Percentiles rank a stretch among this genome's conserved stretches.
phyloP scores from a whole-genome alignment of 352 stramenopile genomes.

The Phytophthora constricta region DNA sequence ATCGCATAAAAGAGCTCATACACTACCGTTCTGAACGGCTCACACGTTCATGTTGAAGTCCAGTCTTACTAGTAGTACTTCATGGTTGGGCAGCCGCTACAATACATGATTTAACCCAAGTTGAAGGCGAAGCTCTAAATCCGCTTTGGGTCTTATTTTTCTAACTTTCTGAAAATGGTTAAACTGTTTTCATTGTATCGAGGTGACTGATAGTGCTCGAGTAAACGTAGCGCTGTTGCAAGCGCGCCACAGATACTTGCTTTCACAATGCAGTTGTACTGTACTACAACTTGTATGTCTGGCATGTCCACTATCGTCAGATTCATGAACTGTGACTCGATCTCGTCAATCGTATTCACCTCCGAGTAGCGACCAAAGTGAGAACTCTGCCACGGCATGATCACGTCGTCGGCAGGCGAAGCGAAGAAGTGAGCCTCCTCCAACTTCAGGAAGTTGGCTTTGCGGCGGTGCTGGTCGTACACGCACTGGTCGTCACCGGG shows the following conservation, averaged over 20 bases:
- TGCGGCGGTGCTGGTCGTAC: conserved; percentile 18
- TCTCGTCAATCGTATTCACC: conserved; percentile 11
- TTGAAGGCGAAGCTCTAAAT: too few relatives aligned
- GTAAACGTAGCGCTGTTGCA: too few relatives aligned
- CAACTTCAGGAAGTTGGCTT: conserved; percentile 41
- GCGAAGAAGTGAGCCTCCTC: conserved; percentile 47
- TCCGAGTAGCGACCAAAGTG: conserved; percentile 45
- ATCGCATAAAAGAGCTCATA: background rate
- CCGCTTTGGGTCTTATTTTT: too few relatives aligned
- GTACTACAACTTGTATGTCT: background rate
- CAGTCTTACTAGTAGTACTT: too few relatives aligned
- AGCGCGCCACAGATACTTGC: too few relatives aligned
- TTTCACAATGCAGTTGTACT: background rate
- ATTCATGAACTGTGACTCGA: background rate
- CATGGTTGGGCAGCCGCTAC: too few relatives aligned
- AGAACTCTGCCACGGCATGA: conserved; percentile 47
- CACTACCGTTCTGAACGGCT: background rate
- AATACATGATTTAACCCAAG: too few relatives aligned
- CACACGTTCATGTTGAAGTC: too few relatives aligned
- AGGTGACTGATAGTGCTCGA: too few relatives aligned
- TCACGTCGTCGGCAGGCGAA: conserved; percentile 35
- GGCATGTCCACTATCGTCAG: background rate
- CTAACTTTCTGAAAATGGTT: too few relatives aligned
- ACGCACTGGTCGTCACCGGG: conserved; percentile 1
- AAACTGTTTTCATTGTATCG: too few relatives aligned